Base-by-base conservation (phyloP, 2,329 filamentous ascomycete species). In the Hymenoscyphus scutula region DNA sequence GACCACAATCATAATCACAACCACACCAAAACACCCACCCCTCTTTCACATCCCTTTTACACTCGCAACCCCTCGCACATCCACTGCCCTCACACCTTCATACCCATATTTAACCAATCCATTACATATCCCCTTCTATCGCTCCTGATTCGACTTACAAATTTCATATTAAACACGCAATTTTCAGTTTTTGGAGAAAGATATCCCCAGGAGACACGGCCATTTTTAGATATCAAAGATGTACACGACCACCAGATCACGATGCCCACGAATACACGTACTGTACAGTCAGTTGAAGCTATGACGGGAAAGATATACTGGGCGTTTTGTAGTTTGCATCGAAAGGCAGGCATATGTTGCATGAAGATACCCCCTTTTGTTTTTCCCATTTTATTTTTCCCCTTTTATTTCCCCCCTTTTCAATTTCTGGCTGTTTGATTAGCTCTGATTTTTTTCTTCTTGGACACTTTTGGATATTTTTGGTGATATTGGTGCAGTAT, bases 301-400 rank as follows among this genome's bases (percentile, higher is more conserved):
- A 48, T 19, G 19, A 48, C n/a, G 6, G 19, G n/a, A n/a, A n/a
- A 23, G 19, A 48, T 17, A 3, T 48, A 19, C n/a, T 17, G 19
- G 41, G 41, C 41, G 6, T n/a, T 23, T 23, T 11, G 41, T 48
- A 3, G 41, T 48, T 48, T 11, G 8, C n/a, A 23, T 48, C 23
- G 41, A 19, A n/a, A 48, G 41, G n/a, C 41, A 48, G 41, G 41
- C 41, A 48, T 23, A 48, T 23, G 10, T 23, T 48, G 41, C 41
- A 48, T 48, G 41, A 48, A 48, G 41, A 48, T 48, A 48, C 41
- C 41, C 41, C 41, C 41, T 45, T 19, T 48, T 48, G n/a, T 25
- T 48, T 48, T 23, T 19, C 41, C 41, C 13, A n/a, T n/a, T n/a
- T n/a, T n/a, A n/a, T 41, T 41, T 41, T 41, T 41, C 3, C 13